Conservation (phyloP, 208 protist species). For the Wallacemonas collosoma region DNA sequence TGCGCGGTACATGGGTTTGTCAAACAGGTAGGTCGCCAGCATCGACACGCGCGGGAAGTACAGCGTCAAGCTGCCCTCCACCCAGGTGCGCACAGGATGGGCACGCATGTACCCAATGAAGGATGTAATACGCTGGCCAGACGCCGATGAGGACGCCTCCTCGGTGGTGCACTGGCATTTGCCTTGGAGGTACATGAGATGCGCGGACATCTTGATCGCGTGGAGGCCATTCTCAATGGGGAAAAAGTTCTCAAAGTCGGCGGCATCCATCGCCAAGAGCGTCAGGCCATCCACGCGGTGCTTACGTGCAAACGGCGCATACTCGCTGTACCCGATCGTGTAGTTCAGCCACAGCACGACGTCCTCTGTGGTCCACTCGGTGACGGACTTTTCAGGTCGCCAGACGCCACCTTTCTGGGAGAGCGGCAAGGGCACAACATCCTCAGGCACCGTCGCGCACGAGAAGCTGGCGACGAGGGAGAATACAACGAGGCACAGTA, state of each 20-base stretch:
- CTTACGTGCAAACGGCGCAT: conserved; percentile 42
- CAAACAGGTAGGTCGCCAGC: conserved; percentile 40
- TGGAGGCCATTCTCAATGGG: conserved; percentile 56
- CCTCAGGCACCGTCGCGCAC: background rate
- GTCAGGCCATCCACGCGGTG: conserved; percentile 57
- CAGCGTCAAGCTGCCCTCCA: conserved; percentile 31
- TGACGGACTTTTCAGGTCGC: conserved; percentile 28
- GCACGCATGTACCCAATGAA: conserved; percentile 52
- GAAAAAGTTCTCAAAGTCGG: conserved; percentile 61
- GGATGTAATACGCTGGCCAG: background rate
- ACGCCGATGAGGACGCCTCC: background rate
- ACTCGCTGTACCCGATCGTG: conserved; percentile 60
- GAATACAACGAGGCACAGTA: background rate
- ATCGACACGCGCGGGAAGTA: conserved; percentile 57
- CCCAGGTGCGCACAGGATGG: conserved; percentile 42
- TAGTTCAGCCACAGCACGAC: conserved; percentile 61
- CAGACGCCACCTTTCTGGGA: conserved; percentile 8
- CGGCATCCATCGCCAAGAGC: conserved; percentile 47
- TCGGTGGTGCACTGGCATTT: conserved; percentile 33
- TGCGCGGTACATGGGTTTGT: conserved; percentile 35
- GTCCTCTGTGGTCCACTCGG: conserved; percentile 41
- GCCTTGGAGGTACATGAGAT: conserved; percentile 45
- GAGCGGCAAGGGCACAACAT: conserved; percentile 4
- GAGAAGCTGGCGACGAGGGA: background rate
- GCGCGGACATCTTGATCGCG: conserved; percentile 52